Base-by-base conservation (phyloP, 1,284 basidiomycete species). In the Apiotrichum mycotoxinovorans region DNA sequence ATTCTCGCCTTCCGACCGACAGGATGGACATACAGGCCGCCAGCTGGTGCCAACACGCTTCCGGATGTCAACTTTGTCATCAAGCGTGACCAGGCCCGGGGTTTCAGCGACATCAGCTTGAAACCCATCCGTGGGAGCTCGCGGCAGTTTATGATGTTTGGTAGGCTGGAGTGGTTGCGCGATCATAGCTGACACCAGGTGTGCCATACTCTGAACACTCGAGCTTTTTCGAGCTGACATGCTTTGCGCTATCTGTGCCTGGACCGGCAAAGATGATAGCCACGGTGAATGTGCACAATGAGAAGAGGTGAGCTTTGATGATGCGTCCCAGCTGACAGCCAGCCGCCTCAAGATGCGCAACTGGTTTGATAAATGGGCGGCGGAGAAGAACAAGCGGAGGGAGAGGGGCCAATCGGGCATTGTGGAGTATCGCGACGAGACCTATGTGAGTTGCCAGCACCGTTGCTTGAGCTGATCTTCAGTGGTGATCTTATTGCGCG, bases 151-250 rank as follows among this genome's bases (percentile, higher is more conserved):
- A 86, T 87, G 77, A 80, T 96, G 54, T 92, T 86, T 69, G 87
- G 91, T 59, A 50, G 54, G 75, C 64, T 4, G 0, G 0, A 4
- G 12, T 8, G 10, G 1, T 17, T 18, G 25, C 34, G 25, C 4
- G 14, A 41, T 10, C 20, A 3, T 18, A 43, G 35, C 52, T 61
- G 41, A 57, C 33, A 14, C 4, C 46, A 77, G 75, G 91, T 33
- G 89, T 98, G 17, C 95, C 95, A 4, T 97, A 97, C 72, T 95
- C 91, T 4, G 94, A 97, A 72, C 94, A 98, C 73, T 94, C 90
- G 50, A 92, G 89, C 35, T 96, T 96, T 76, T 88, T 88, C 66
- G 93, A 96, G 76, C 80, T 93, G 68, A 97, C 90, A 23, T 96
- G 89, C 69, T 98, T 98, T 70, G 91, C 91, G 4, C 81, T 98